Percentiles rank a stretch among this genome's conserved stretches.
Conservation (phyloP, 2,329 filamentous ascomycete species). For the Cordyceps farinosa region DNA sequence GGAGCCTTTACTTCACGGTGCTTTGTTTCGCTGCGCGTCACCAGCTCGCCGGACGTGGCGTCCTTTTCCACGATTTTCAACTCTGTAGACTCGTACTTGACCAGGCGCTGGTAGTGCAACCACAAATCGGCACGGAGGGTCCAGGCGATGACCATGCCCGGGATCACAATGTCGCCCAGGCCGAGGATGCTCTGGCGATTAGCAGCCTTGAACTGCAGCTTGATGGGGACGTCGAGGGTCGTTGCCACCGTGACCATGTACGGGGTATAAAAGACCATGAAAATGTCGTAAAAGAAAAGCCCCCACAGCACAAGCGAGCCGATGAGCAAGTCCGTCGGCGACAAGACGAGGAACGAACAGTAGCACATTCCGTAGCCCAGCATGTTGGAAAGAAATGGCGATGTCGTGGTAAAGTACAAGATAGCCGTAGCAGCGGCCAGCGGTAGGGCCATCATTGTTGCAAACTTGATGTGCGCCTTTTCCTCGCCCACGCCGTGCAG, state of each 20-base stretch:
- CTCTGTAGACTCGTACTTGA: constrained; percentile 42
- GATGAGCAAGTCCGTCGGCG: constrained; percentile 81
- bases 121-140: constrained; percentile 90
- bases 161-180: constrained; percentile 89
- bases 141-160: constrained; percentile 84
- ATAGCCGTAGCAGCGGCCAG: constrained; percentile 53
- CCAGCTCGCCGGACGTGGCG: constrained; percentile 30
- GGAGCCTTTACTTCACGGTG: constrained; percentile 48
- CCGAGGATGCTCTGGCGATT: constrained; percentile 78
- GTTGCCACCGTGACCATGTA: constrained; percentile 87
- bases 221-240: constrained; percentile 86
- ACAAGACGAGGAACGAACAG: constrained; percentile 74
- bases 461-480: constrained; percentile 51
- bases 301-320: constrained; percentile 73
- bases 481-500: constrained; percentile 49
- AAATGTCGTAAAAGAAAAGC: constrained; percentile 92
- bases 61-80: constrained; percentile 35
- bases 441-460: constrained; percentile 54
- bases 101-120: constrained; percentile 70
- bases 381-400: constrained; percentile 68
- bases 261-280: constrained; percentile 85
- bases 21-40: constrained; percentile 37
- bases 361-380: constrained; percentile 88
- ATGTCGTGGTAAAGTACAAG: constrained; percentile 63
- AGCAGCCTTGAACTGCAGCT: constrained; percentile 71